A percentile compares a stretch with the other conserved stretches of the same genome.
phyloP scores from a whole-genome alignment of 176 grass and related monocot genomes.

The Canna indica region DNA sequence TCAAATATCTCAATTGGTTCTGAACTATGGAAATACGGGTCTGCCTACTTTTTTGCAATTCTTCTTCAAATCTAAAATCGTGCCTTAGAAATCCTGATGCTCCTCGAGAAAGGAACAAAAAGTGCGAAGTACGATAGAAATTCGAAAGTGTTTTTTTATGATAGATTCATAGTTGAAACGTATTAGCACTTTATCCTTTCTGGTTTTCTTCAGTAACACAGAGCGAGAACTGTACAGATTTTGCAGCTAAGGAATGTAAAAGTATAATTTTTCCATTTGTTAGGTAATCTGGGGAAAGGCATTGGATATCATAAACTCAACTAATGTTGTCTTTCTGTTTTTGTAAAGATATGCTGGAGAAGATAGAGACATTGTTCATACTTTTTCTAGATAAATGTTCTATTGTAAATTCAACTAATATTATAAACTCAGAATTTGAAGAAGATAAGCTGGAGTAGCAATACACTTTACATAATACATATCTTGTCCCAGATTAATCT shows the following conservation, averaged over 20 bases:
- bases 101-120: not conserved
- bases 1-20: not conserved
- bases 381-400: not conserved
- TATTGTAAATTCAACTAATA: no score
- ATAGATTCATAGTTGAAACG: constrained; percentile 18
- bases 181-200: not conserved
- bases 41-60: not conserved
- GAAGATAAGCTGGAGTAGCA: not conserved
- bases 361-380: not conserved
- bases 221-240: not conserved
- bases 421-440: no score
- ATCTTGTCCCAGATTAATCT: not conserved
- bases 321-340: not conserved
- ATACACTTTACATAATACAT: not conserved
- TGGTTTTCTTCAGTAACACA: not conserved
- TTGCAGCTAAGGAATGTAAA: not conserved
- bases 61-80: constrained; percentile 2
- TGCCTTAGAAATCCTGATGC: constrained; percentile 15
- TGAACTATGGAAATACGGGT: not conserved
- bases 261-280: not conserved
- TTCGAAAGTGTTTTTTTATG: no score
- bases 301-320: not conserved
- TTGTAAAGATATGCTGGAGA: not conserved
- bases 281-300: not conserved
- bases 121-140: constrained; percentile 1